Conservation (phyloP, 2,329 filamentous ascomycete genomes). For the Lachnellula subtilissima region DNA sequence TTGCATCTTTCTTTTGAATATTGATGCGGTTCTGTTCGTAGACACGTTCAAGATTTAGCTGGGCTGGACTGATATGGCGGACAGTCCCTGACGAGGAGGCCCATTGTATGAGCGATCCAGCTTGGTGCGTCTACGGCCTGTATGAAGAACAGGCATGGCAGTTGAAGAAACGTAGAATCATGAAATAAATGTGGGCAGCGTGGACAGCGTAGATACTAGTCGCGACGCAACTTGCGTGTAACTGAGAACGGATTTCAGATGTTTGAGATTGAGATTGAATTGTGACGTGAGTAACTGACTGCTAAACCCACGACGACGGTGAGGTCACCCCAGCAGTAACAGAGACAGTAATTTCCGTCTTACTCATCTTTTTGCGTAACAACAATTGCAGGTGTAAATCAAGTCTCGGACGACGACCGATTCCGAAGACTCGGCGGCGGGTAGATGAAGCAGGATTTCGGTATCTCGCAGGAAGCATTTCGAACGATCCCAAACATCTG, state of each 20-base stretch:
- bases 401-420: slow-evolving; percentile 17
- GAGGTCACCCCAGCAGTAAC: not conserved
- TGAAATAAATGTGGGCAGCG: not conserved
- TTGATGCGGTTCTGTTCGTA: slow-evolving; percentile 55
- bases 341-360: not conserved
- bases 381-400: slow-evolving; percentile 1
- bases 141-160: slow-evolving; percentile 27
- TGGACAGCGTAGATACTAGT: not conserved
- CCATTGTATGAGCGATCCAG: slow-evolving; percentile 28
- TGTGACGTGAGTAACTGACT: not conserved
- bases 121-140: slow-evolving; percentile 27
- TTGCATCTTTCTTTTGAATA: slow-evolving; percentile 41
- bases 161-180: slow-evolving; percentile 4
- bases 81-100: slow-evolving; percentile 32
- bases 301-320: not conserved
- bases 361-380: slow-evolving; percentile 19
- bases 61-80: slow-evolving; percentile 49
- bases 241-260: not conserved
- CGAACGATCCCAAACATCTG: not conserved
- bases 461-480: slow-evolving; percentile 11
- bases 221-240: slow-evolving; percentile 22
- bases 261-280: not conserved
- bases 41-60: slow-evolving; percentile 60
- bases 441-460: slow-evolving; percentile 17
- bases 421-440: slow-evolving; percentile 18